phyloP scores from a whole-genome alignment of 129 eudicot genomes.

The Lactuca saligna region DNA sequence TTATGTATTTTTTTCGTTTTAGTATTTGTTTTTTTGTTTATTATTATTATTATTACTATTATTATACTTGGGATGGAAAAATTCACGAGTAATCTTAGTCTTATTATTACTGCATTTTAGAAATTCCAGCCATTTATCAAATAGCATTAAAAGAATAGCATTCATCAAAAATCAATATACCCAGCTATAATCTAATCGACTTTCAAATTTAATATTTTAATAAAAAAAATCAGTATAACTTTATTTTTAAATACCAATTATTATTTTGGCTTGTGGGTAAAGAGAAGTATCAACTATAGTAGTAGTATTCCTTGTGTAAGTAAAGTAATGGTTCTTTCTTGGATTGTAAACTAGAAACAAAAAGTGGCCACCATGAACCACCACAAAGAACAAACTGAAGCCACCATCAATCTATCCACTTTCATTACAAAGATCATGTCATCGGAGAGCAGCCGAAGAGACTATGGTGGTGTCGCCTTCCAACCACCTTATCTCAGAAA shows the following conservation, averaged over 20 bases:
- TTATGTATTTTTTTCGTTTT: no score
- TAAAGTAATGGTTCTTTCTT: conserved; percentile 36
- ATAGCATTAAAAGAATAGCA: no score
- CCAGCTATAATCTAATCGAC: no score
- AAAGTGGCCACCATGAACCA: conserved; percentile 43
- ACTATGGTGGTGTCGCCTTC: conserved; percentile 20
- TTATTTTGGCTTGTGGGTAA: conserved; percentile 47
- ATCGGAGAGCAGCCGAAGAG: conserved; percentile 26
- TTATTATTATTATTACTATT: no score
- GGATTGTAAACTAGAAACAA: conserved; percentile 10
- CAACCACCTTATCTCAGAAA: conserved; percentile 22
- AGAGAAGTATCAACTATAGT: conserved; percentile 29
- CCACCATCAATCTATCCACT: conserved; percentile 25
- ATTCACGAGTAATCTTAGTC: no score
- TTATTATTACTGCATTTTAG: no score
- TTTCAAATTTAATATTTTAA: no score
- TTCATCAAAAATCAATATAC: no score
- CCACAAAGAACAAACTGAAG: conserved; percentile 33
- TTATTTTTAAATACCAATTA: conserved; percentile 27
- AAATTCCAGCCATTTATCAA: no score
- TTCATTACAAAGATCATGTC: conserved; percentile 34
- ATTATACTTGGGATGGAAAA: no score
- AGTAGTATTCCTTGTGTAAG: conserved; percentile 26
- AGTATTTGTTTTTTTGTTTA: no score
- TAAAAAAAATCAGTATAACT: no score